Evolutionary conservation across 2,329 filamentous ascomycete genomes (phyloP), one percentile per base, ranked within the genome.

Genomic region (Fusarium floridanum): DNA sequence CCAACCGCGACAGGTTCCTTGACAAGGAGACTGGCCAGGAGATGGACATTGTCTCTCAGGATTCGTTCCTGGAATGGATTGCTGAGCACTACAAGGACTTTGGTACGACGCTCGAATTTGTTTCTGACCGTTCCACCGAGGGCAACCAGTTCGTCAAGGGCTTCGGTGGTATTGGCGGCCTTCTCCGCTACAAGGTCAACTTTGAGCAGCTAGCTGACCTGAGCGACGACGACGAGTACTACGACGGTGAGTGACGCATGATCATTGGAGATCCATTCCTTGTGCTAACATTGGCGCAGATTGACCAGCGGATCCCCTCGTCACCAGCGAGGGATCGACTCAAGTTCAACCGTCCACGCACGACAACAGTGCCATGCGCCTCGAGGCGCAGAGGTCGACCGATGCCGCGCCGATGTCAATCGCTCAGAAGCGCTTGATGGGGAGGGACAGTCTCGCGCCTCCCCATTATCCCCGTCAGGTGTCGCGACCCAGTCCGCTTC

Each of bases 111-210:
- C 91, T 99, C 50, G 97, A 99, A 84, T 99, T 99, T 79, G 97
- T 99, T 75, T 98, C 97, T 59, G 97, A 99, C 84, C 93, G 95
- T 76, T 98, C 96, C 71, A 97, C 94, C 71, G 97, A 99, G 87
- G 97, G 97, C 83, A 99, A 99, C 87, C 97, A 99, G 88, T 99
- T 99, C 86, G 97, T 99, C 81, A 98, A 98, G 88, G 97, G 97
- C 75, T 99, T 99, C 82, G 97, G 97, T 92, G 97, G 97, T 82
- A 98, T 99, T 80, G 97, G 97, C 78, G 96, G 96, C 76, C 93
- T 99, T 81, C 91, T 99, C 83, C 95, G 97, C 79, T 99, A 99
- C 92, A 98, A 98, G 89, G 95, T 99, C 89, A 99, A 99, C 89
- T 99, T 99, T 87, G 97, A 99, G 87, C 97, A 99, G 86, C 90